These are phyloP conservation scores for Raphidocelis subcapitata DNA, from an alignment of 139 green algal genomes.

Conservation along the genomic window DNA sequence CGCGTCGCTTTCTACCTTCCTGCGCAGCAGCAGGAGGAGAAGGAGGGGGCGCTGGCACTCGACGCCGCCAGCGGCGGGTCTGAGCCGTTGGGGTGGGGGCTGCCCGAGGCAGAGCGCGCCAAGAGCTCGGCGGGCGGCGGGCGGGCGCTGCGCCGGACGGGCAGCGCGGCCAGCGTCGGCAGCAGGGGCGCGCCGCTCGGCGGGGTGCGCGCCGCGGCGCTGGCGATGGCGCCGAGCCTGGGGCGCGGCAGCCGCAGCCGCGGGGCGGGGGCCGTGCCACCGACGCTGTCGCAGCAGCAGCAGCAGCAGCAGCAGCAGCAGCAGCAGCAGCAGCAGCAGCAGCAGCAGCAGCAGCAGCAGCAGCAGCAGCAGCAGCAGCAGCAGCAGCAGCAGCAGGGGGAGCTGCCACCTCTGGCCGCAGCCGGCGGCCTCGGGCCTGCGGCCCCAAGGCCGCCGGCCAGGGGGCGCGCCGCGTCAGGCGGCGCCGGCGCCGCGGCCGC, in stretches of 20 bases:
- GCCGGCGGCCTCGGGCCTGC: too few relatives aligned
- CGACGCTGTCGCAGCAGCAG: slow-evolving; percentile 7
- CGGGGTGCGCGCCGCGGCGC: not conserved
- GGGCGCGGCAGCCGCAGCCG: slow-evolving; percentile 2
- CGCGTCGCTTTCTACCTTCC: slow-evolving; percentile 11
- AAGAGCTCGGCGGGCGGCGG: not conserved
- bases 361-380: not conserved
- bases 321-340: not conserved
- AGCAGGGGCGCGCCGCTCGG: not conserved
- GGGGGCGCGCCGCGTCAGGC: too few relatives aligned
- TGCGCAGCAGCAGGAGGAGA: not conserved
- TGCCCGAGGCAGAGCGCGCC: not conserved
- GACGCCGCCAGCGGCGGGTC: too few relatives aligned
- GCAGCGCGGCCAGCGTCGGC: too few relatives aligned
- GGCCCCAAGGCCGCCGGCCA: too few relatives aligned
- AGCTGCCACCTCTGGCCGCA: not conserved
- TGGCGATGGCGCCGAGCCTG: slow-evolving; percentile 6
- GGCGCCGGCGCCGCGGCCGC: too few relatives aligned
- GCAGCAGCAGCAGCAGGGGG: slow-evolving; percentile 2
- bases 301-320: slow-evolving; percentile 3
- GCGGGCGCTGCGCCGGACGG: not conserved
- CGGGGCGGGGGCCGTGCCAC: not conserved
- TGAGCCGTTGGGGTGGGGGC: not conserved
- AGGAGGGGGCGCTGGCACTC: too few relatives aligned
- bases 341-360: slow-evolving; percentile 1